These are phyloP conservation scores for Salix arbutifolia DNA, from an alignment of 345 rosid species.

Conservation along the genomic window DNA sequence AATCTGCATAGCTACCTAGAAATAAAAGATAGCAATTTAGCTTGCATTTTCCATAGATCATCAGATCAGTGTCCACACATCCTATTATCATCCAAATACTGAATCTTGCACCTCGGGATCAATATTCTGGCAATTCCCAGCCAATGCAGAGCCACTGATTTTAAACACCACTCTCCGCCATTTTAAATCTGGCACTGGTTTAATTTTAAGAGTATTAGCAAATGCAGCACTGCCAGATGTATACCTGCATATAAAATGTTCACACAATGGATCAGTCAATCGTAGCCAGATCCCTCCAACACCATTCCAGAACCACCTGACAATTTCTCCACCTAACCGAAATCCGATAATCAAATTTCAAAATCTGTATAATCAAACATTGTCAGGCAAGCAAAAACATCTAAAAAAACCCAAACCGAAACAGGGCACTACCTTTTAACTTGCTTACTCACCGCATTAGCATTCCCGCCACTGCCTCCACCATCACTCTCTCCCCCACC, in stretches of 20 bases:
- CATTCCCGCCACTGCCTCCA: constrained; percentile 12
- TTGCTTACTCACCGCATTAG: constrained; percentile 7
- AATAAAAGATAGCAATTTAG: constrained; percentile 3
- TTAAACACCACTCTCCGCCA: constrained; percentile 90
- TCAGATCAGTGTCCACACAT: not conserved
- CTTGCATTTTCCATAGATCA: not conserved
- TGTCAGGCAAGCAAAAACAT: not conserved
- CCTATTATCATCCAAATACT: not conserved
- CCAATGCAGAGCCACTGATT: constrained; percentile 83
- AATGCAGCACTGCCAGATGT: constrained; percentile 12
- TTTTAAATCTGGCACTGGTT: constrained; percentile 49
- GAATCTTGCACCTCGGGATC: constrained; percentile 64
- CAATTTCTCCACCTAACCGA: not conserved
- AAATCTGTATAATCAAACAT: not conserved
- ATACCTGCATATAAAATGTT: constrained; percentile 10
- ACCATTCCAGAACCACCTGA: not conserved
- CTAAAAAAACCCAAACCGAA: not conserved
- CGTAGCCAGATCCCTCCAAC: not conserved
- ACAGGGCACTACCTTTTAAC: constrained; percentile 16
- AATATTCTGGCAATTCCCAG: constrained; percentile 64
- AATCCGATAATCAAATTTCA: not conserved
- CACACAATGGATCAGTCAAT: not conserved
- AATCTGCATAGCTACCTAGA: constrained; percentile 66
- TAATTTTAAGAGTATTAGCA: constrained; percentile 39
- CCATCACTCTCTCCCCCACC: constrained; percentile 12